Percentiles rank a stretch among this genome's conserved stretches.
Evolutionary conservation across 2,329 filamentous ascomycete genomes (phyloP).

Genomic region (Albophoma yamanashiensis): DNA sequence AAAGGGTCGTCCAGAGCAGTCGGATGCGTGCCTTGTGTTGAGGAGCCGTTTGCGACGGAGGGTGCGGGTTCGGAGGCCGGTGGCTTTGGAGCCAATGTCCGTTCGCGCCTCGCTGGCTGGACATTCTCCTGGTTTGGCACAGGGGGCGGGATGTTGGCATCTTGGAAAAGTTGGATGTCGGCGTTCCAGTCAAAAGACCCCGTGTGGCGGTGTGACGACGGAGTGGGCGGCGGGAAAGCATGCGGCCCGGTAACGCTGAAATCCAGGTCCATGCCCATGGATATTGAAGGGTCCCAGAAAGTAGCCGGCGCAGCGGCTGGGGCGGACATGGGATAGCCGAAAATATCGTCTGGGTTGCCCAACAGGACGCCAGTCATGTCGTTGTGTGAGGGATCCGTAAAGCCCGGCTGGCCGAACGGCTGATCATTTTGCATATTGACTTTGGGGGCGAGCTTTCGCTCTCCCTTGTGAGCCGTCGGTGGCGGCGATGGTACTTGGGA

Average conservation of each 20-base stretch:
- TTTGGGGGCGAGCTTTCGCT: slow-evolving; percentile 43
- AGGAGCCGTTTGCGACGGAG: slow-evolving; percentile 8
- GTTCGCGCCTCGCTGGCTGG: slow-evolving; percentile 28
- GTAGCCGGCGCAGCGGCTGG: slow-evolving; percentile 37
- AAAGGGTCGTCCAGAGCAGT: slow-evolving; percentile 40
- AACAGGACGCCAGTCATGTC: slow-evolving; percentile 34
- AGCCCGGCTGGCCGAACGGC: slow-evolving; percentile 40
- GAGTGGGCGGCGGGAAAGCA: slow-evolving; percentile 26
- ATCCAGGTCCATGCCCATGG: slow-evolving; percentile 51
- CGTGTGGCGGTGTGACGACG: slow-evolving; percentile 31
- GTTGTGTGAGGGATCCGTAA: slow-evolving; percentile 36
- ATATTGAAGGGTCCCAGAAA: slow-evolving; percentile 46
- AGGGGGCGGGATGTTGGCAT: slow-evolving; percentile 23
- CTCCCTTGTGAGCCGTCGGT: slow-evolving; percentile 43
- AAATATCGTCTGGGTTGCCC: slow-evolving; percentile 41
- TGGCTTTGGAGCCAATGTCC: slow-evolving; percentile 40
- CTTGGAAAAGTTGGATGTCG: slow-evolving; percentile 44
- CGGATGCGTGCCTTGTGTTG: slow-evolving; percentile 31
- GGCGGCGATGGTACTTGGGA: slow-evolving; percentile 50
- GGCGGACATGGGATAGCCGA: slow-evolving; percentile 50
- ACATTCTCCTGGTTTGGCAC: slow-evolving; percentile 24
- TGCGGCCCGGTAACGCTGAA: slow-evolving; percentile 34
- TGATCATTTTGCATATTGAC: slow-evolving; percentile 50
- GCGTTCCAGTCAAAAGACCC: slow-evolving; percentile 48
- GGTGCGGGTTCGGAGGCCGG: slow-evolving; percentile 19